A percentile compares a stretch with the other conserved stretches of the same genome.
phyloP scores from a whole-genome alignment of 2,329 filamentous ascomycete species.

The Claviceps monticola region DNA sequence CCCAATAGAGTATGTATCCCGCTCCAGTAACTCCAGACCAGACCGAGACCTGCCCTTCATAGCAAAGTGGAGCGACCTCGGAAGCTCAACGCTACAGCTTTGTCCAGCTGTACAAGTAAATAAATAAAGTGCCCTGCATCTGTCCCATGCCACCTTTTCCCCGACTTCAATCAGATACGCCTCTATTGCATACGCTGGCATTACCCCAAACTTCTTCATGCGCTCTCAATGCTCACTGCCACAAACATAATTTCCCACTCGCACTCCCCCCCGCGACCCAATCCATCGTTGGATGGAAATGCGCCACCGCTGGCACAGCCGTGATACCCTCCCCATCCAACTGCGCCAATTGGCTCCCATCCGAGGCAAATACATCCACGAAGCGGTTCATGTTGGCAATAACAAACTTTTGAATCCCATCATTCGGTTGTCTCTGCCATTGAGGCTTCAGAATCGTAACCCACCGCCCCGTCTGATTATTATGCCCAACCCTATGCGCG shows the following conservation, averaged over 20 bases:
- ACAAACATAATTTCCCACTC: slow-evolving; percentile 84
- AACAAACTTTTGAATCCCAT: slow-evolving; percentile 73
- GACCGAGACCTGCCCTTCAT: no score
- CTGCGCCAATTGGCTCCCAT: slow-evolving; percentile 80
- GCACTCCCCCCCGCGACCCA: slow-evolving; percentile 90
- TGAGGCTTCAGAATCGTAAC: slow-evolving; percentile 73
- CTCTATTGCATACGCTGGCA: not conserved
- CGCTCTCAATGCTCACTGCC: slow-evolving; percentile 59
- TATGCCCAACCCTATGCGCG: slow-evolving; percentile 57
- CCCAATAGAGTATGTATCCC: no score
- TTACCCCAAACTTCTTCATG: no score
- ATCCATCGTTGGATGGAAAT: slow-evolving; percentile 74
- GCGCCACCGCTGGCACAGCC: slow-evolving; percentile 82
- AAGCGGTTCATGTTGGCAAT: slow-evolving; percentile 98
- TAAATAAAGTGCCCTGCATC: not conserved
- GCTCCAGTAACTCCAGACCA: no score
- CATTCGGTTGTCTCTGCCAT: slow-evolving; percentile 71
- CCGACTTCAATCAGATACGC: not conserved
- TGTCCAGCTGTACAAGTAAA: not conserved
- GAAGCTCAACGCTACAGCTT: not conserved
- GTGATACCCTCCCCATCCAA: slow-evolving; percentile 81
- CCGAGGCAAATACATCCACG: slow-evolving; percentile 73
- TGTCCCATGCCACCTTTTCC: no score
- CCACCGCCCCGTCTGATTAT: slow-evolving; percentile 93
- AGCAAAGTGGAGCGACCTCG: no score